These are phyloP conservation scores for Begonia loranthoides DNA, from an alignment of 306 rosid genomes.

Conservation along the genomic window DNA sequence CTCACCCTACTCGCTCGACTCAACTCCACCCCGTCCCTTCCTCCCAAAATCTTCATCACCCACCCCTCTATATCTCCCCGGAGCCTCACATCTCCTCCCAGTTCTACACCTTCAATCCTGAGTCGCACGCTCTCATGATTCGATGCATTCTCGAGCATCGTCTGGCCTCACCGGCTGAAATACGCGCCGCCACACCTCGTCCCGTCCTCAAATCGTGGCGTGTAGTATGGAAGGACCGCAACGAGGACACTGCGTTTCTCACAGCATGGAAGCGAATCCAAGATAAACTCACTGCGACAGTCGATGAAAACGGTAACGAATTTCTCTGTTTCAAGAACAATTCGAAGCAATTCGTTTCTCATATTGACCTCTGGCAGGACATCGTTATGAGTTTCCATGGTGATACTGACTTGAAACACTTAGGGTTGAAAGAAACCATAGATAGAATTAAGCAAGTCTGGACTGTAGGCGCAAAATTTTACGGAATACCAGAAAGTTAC, in stretches of 20 bases:
- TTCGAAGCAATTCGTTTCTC: slow-evolving; percentile 78
- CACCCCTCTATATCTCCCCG: slow-evolving; percentile 50
- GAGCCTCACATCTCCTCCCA: slow-evolving; percentile 86
- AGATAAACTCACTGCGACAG: slow-evolving; percentile 67
- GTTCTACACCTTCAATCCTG: slow-evolving; percentile 88
- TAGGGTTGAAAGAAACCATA: slow-evolving; percentile 72
- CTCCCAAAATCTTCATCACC: slow-evolving; percentile 9
- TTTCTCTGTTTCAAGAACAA: slow-evolving; percentile 92
- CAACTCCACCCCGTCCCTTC: slow-evolving; percentile 13
- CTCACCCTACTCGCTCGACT: slow-evolving; percentile 19
- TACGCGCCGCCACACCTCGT: slow-evolving; percentile 73
- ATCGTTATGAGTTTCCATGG: slow-evolving; percentile 72
- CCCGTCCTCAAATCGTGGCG: slow-evolving; percentile 89
- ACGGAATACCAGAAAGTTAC: slow-evolving; percentile 92
- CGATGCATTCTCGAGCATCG: slow-evolving; percentile 65
- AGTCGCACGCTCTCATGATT: slow-evolving; percentile 83
- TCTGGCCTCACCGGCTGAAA: slow-evolving; percentile 68
- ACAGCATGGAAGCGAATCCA: slow-evolving; percentile 99
- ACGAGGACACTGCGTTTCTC: slow-evolving; percentile 88
- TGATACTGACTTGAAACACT: slow-evolving; percentile 67
- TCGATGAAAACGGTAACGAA: slow-evolving; percentile 46
- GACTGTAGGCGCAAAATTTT: slow-evolving; percentile 98
- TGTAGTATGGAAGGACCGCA: slow-evolving; percentile 95
- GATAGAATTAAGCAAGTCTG: slow-evolving; percentile 84
- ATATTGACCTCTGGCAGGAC: slow-evolving; percentile 82